Base-by-base conservation (phyloP, 164 flowering plant species). In the Aristolochia fimbriata region DNA sequence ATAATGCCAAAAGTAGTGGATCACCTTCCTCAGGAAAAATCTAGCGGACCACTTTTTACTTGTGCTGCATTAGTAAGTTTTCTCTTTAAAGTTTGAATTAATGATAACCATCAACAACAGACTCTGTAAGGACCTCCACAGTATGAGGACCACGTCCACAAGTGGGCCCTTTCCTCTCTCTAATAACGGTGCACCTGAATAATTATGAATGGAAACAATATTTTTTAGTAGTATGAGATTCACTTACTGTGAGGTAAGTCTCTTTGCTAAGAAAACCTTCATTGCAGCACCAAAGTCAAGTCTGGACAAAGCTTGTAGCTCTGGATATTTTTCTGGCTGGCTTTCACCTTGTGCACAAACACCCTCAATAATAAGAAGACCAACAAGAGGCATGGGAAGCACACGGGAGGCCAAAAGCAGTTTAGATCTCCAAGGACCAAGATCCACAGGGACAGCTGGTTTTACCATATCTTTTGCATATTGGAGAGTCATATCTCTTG, bases 311-410 rank as follows among this genome's bases (percentile, higher is more conserved):
- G 96, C 98, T 68, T 89, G 88, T 8, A 87, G 53, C 69, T 88
- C 96, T 33, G 96, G 89, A 74, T 78, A 80, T 27, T 87, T 88
- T 19, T 82, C 64, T 56, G 72, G 67, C 65, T 75, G 78, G 66
- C 58, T 76, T 61, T 75, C 88, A 41, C 49, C 67, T 64, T 86
- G 86, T 23, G 84, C 69, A 69, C 98, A 89, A 48, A 93, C 76
- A 58, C 85, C 56, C 62, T 83, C 85, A 56, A 93, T 93, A 16
- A 93, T 76, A 51, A 89, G 70, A 71, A 93, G 85, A 25, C 98
- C 96, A n/a, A 93, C 81, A 65, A 93, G 96, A 63, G 98, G 97
- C 97, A 93, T 93, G 15, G 98, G 98, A 24, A 93, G 76, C 27
- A 83, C 82, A 47, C 97, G 88, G 24, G 98, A 84, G 58, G 90